Conservation (phyloP, 371 early-diverging fungal genomes). For the Mucor velutinosus region DNA sequence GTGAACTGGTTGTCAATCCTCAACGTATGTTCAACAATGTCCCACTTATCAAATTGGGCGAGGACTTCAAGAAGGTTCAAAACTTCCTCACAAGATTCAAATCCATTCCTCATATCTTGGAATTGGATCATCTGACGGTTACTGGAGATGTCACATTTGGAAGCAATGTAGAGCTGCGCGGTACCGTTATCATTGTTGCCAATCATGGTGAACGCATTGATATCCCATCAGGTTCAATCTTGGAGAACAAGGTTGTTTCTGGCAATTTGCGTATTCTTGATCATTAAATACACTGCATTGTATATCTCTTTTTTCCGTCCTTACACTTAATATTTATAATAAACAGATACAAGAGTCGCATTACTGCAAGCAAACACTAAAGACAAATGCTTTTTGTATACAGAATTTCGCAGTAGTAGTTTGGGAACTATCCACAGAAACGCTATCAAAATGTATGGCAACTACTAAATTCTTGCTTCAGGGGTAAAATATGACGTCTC, state of each 20-base stretch:
- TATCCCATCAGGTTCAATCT: constrained; percentile 96
- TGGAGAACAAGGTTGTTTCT: constrained; percentile 98
- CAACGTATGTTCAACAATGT: constrained; percentile 90
- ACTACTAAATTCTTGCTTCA: too few species aligned
- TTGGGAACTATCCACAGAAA: too few species aligned
- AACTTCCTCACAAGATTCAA: constrained; percentile 78
- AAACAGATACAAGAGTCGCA: too few species aligned
- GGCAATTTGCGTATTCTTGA: constrained; percentile 94
- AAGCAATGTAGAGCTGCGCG: constrained; percentile 89
- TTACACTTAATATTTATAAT: background rate
- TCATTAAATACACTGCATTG: constrained; percentile 47
- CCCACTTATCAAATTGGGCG: constrained; percentile 97
- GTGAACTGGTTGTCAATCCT: constrained; percentile 90
- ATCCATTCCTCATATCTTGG: constrained; percentile 94
- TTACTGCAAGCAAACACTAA: too few species aligned
- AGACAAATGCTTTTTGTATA: too few species aligned
- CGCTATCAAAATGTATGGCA: too few species aligned
- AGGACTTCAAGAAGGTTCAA: constrained; percentile 97
- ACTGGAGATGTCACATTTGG: constrained; percentile 99
- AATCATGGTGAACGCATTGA: constrained; percentile 95
- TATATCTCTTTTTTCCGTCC: background rate
- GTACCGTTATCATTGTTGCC: constrained; percentile 99
- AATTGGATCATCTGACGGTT: constrained; percentile 98
- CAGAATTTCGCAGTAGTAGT: too few species aligned
- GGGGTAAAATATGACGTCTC: too few species aligned